Percentiles rank a stretch among this genome's conserved stretches.
Evolutionary conservation across 2,329 filamentous ascomycete genomes (phyloP).

Genomic region (Aspergillus felis): DNA sequence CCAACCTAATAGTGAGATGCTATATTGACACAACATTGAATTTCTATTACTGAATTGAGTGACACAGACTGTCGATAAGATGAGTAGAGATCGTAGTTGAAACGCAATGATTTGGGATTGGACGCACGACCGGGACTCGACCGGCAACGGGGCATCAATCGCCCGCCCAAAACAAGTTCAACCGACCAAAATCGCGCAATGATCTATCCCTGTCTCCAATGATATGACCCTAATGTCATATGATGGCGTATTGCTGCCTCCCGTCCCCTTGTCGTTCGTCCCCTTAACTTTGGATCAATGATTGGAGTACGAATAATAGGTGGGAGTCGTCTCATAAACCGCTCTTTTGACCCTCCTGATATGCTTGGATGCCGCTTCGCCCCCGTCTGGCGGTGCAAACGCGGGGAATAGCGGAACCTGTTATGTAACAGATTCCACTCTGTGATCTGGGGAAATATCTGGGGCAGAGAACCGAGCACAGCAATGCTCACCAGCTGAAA

Average conservation of each 20-base stretch:
- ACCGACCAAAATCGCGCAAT: background rate
- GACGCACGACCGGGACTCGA: background rate
- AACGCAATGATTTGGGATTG: background rate
- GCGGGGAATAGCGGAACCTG: slow-evolving; percentile 21
- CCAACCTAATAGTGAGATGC: background rate
- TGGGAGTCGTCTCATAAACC: background rate
- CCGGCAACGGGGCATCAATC: background rate
- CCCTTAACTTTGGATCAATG: background rate
- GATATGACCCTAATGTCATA: background rate
- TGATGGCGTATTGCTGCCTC: background rate
- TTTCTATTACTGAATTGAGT: background rate
- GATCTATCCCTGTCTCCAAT: background rate
- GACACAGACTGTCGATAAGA: background rate
- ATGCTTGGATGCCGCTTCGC: slow-evolving; percentile 1
- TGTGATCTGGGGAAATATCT: slow-evolving; percentile 6
- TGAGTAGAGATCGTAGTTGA: background rate
- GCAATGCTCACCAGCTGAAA: background rate
- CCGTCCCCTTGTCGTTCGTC: background rate
- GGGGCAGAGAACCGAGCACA: background rate
- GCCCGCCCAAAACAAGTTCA: background rate
- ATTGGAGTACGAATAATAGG: background rate
- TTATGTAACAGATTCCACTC: slow-evolving; percentile 32
- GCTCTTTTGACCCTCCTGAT: background rate
- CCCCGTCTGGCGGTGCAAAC: slow-evolving; percentile 11
- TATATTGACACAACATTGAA: background rate